A percentile compares a stretch with the other conserved stretches of the same genome.
These are phyloP conservation scores for Iris pallida DNA, from an alignment of 116 monocot species.

Conservation along the genomic window DNA sequence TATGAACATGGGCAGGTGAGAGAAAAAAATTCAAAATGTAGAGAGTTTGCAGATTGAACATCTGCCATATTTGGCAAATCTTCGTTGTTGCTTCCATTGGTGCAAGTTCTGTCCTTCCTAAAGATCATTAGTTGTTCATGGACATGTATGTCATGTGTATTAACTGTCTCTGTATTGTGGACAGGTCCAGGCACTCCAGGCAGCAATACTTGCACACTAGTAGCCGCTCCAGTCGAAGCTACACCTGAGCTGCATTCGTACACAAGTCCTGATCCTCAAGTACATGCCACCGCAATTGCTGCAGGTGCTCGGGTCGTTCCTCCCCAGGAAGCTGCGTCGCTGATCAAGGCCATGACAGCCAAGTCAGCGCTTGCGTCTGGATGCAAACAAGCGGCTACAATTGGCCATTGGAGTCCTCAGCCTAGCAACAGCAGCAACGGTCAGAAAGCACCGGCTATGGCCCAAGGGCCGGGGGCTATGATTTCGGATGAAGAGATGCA, in stretches of 20 bases:
- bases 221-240: slow-evolving; percentile 29
- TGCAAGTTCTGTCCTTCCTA: too few relatives aligned
- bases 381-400: slow-evolving; percentile 4
- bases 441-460: too few relatives aligned
- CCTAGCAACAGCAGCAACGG: not conserved
- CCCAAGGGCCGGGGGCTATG: too few relatives aligned
- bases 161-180: not conserved
- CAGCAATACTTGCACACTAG: slow-evolving; percentile 11
- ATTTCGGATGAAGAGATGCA: slow-evolving; percentile 7
- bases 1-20: too few relatives aligned
- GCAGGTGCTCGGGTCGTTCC: slow-evolving; percentile 44
- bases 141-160: too few relatives aligned
- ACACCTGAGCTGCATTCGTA: slow-evolving; percentile 12
- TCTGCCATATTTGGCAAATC: too few relatives aligned
- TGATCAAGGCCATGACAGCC: slow-evolving; percentile 41
- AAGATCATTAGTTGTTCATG: too few relatives aligned
- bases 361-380: slow-evolving; percentile 1
- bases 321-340: slow-evolving; percentile 30
- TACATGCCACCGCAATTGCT: slow-evolving; percentile 51
- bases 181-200: not conserved
- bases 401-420: not conserved
- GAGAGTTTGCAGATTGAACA: too few relatives aligned
- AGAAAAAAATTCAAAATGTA: too few relatives aligned
- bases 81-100: too few relatives aligned
- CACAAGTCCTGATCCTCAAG: slow-evolving; percentile 22